These are phyloP conservation scores for Leavenworthia alabamica DNA, from an alignment of 345 rosid genomes.

Conservation along the genomic window DNA sequence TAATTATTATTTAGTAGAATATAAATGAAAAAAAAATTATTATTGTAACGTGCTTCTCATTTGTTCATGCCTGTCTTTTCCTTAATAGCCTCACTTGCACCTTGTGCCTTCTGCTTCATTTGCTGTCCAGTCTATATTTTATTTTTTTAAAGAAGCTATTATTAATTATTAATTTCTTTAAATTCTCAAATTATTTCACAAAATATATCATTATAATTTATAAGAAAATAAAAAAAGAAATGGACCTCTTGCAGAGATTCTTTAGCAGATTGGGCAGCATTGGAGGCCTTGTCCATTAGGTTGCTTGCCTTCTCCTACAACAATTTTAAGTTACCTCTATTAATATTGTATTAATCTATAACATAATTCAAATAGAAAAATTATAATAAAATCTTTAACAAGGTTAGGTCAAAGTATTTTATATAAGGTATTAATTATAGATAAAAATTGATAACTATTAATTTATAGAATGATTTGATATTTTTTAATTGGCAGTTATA, in stretches of 20 bases:
- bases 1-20: slow-evolving; percentile 8
- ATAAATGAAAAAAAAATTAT: neutral
- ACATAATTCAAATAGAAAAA: no score
- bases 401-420: no score
- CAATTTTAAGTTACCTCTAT: neutral
- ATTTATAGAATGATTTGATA: no score
- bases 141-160: neutral
- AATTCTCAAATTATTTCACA: neutral
- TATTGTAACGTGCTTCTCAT: slow-evolving; percentile 20
- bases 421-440: no score
- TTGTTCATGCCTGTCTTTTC: slow-evolving; percentile 52
- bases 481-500: no score
- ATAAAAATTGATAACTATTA: no score
- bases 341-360: neutral
- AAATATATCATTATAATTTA: no score
- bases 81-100: slow-evolving; percentile 55
- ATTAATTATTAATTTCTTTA: neutral
- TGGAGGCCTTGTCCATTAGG: slow-evolving; percentile 63
- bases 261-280: slow-evolving; percentile 63
- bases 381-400: no score
- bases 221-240: no score
- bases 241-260: no score
- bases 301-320: no score
- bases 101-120: slow-evolving; percentile 53
- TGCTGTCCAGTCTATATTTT: slow-evolving; percentile 50